Conservation (phyloP, 148 eudicot species). For the Rhododendron simsii region DNA sequence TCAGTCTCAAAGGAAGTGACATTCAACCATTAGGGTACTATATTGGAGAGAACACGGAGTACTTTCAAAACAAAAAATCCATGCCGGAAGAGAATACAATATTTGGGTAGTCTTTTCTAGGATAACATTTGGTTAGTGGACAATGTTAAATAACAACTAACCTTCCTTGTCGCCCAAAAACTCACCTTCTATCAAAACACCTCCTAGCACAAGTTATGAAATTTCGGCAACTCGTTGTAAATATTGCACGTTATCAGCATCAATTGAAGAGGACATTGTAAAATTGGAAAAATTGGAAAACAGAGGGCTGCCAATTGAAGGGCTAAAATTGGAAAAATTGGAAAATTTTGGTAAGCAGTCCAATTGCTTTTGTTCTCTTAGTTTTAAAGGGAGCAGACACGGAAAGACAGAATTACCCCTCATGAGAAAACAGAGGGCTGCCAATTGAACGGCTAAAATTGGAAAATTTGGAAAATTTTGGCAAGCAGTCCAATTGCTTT, state of each 20-base stretch:
- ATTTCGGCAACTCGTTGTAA: conserved; percentile 81
- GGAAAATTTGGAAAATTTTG: no score
- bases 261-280: neutral
- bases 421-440: no score
- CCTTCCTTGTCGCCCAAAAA: no score
- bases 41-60: neutral
- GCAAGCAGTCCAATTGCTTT: no score
- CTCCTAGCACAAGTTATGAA: conserved; percentile 74
- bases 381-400: no score
- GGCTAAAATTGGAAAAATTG: no score
- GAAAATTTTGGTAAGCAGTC: no score
- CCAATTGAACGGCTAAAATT: no score
- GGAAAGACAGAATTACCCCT: no score
- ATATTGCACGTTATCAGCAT: neutral
- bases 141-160: neutral
- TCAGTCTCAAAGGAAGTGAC: no score
- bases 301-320: no score
- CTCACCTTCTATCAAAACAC: conserved; percentile 28
- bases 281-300: neutral
- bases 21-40: neutral
- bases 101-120: neutral
- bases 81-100: neutral
- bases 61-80: neutral
- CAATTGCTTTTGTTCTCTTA: no score
- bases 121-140: neutral